Evolutionary conservation across 768 basidiomycete genomes (phyloP).

Genomic region (Leucosporidium scottii): DNA sequence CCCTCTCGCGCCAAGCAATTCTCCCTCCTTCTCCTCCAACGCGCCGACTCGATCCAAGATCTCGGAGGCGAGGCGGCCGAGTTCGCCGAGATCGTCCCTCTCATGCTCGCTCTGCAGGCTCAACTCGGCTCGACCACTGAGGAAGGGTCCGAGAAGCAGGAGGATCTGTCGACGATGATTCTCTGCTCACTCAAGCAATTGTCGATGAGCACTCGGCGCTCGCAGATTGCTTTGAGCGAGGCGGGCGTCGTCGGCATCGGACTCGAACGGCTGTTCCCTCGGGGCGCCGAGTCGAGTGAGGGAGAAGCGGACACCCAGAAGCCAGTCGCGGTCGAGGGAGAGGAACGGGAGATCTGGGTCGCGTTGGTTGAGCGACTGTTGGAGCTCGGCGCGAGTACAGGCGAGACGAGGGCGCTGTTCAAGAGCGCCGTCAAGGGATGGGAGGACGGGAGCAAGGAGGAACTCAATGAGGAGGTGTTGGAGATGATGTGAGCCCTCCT

Average conservation of each 20-base stretch:
- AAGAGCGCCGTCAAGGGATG: background rate
- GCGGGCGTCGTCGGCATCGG: conserved; percentile 1
- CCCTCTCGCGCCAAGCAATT: background rate
- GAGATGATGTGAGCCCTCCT: background rate
- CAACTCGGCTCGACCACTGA: conserved; percentile 2
- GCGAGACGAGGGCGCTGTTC: background rate
- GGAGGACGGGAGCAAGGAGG: background rate
- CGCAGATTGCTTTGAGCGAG: background rate
- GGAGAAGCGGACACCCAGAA: no score
- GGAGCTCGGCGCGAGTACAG: background rate
- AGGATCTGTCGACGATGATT: background rate
- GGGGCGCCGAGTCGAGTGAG: background rate
- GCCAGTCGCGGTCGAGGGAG: background rate
- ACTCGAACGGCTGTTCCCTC: background rate
- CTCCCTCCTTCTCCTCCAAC: background rate
- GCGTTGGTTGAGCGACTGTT: background rate
- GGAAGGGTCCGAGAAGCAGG: background rate
- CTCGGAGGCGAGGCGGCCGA: background rate
- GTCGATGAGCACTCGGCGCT: background rate
- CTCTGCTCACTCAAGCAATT: background rate
- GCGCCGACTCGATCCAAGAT: background rate
- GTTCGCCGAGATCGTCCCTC: background rate
- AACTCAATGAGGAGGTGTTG: background rate
- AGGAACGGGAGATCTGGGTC: background rate
- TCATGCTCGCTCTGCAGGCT: conserved; percentile 5